These are phyloP conservation scores for Musa itinerans DNA, from an alignment of 176 grass and related monocot genomes.

Conservation along the genomic window DNA sequence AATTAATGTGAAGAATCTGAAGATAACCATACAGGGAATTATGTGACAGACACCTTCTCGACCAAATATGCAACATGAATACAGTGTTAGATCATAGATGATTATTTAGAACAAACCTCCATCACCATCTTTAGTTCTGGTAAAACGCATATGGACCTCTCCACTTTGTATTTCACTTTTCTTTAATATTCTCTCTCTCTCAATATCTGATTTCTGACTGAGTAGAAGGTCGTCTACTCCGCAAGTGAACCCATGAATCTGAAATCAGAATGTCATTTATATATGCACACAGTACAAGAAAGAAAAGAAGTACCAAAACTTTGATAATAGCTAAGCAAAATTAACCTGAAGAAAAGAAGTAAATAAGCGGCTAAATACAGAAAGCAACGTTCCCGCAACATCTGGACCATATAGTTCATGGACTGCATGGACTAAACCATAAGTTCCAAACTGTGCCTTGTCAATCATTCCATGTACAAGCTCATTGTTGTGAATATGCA, in stretches of 20 bases:
- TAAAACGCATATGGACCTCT: slow-evolving; percentile 41
- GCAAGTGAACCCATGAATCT: slow-evolving; percentile 93
- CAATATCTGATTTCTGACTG: slow-evolving; percentile 19
- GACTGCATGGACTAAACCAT: slow-evolving; percentile 78
- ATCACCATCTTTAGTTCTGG: slow-evolving; percentile 1
- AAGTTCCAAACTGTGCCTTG: slow-evolving; percentile 75
- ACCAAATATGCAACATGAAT: neutral
- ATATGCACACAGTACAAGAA: neutral
- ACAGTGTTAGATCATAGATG: neutral
- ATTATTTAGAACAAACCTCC: slow-evolving; percentile 35
- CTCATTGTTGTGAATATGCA: slow-evolving; percentile 56
- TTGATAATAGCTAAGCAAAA: neutral
- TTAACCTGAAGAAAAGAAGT: slow-evolving; percentile 81
- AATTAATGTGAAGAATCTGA: too few species aligned
- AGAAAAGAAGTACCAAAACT: neutral
- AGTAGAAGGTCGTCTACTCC: slow-evolving; percentile 81
- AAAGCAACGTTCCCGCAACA: slow-evolving; percentile 65
- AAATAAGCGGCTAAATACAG: slow-evolving; percentile 83
- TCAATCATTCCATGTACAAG: slow-evolving; percentile 88
- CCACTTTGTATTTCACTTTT: slow-evolving; percentile 37
- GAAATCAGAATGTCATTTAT: slow-evolving; percentile 27
- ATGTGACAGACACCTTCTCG: neutral
- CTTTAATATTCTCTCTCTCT: slow-evolving; percentile 35
- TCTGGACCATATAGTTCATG: slow-evolving; percentile 88
- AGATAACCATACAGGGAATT: neutral